Conservation (phyloP, 352 stramenopile species). For the Phytopythium ostracodes region DNA sequence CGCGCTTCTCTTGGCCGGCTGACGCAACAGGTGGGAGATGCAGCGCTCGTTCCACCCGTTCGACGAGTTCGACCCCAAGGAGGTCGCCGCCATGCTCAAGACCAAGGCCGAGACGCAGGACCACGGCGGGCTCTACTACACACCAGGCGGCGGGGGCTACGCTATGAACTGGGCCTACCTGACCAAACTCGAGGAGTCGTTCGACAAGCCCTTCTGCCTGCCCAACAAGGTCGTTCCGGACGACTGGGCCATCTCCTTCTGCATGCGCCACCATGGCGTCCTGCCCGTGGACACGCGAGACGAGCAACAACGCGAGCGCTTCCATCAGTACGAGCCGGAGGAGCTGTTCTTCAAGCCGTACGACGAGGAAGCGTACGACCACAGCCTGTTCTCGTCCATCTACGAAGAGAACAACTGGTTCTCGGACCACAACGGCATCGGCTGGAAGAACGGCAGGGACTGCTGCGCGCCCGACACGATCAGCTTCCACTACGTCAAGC, state of each 20-base stretch:
- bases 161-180: slow-evolving; percentile 84
- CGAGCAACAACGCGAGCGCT: slow-evolving; percentile 59
- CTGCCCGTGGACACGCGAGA: slow-evolving; percentile 74
- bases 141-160: slow-evolving; percentile 73
- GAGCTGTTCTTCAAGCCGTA: slow-evolving; percentile 60
- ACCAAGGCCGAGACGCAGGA: slow-evolving; percentile 42
- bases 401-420: slow-evolving; percentile 89
- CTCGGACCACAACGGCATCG: slow-evolving; percentile 76
- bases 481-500: slow-evolving; percentile 86
- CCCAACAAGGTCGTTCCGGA: slow-evolving; percentile 67
- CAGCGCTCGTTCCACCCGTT: slow-evolving; percentile 65
- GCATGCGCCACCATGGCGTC: slow-evolving; percentile 71
- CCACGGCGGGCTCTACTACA: slow-evolving; percentile 78
- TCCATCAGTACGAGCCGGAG: slow-evolving; percentile 83
- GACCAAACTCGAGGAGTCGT: slow-evolving; percentile 54
- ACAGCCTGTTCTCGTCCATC: slow-evolving; percentile 67
- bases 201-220: slow-evolving; percentile 74
- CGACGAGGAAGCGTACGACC: slow-evolving; percentile 70
- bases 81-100: slow-evolving; percentile 44
- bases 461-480: slow-evolving; percentile 78
- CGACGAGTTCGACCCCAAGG: slow-evolving; percentile 53
- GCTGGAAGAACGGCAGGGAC: slow-evolving; percentile 71
- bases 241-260: slow-evolving; percentile 87
- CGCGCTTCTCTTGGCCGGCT: too few species aligned
- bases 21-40: slow-evolving; percentile 59